A percentile compares a stretch with the other conserved stretches of the same genome.
phyloP scores from a whole-genome alignment of 1,284 basidiomycete species.

The Ganoderma boninense region DNA sequence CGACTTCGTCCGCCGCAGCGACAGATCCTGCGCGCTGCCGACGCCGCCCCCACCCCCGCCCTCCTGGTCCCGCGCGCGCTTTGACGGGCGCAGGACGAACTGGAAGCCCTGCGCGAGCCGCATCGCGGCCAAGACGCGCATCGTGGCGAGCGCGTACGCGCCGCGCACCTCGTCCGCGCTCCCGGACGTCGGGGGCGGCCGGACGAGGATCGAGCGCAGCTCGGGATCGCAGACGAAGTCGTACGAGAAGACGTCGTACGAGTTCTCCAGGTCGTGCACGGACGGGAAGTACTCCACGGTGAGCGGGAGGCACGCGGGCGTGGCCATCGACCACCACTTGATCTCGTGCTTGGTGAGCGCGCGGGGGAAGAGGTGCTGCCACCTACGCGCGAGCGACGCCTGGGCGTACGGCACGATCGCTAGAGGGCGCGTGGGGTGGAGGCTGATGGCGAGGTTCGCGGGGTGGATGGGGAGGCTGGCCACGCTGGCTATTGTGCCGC shows the following conservation, averaged over 20 bases:
- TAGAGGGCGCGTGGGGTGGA: conserved; percentile 74
- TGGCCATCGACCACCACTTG: conserved; percentile 91
- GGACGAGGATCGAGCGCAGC: conserved; percentile 84
- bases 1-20: conserved; percentile 60
- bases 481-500: conserved; percentile 52
- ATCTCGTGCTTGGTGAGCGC: conserved; percentile 85
- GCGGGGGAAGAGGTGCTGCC: conserved; percentile 90
- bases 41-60: conserved; percentile 14
- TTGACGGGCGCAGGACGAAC: conserved; percentile 71
- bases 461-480: conserved; percentile 55
- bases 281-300: conserved; percentile 92
- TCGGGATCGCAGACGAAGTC: conserved; percentile 83
- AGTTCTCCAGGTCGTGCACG: conserved; percentile 76
- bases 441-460: conserved; percentile 55
- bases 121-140: conserved; percentile 94
- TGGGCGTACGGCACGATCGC: conserved; percentile 65
- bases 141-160: conserved; percentile 84
- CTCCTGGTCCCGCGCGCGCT: conserved; percentile 26
- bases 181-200: conserved; percentile 59
- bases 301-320: conserved; percentile 89
- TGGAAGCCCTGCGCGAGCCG: conserved; percentile 97
- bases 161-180: conserved; percentile 65
- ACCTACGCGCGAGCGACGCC: conserved; percentile 79
- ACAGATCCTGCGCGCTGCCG: conserved; percentile 32
- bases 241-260: conserved; percentile 85